phyloP scores from a whole-genome alignment of 208 protist species.

The Crithidia expoeki region DNA sequence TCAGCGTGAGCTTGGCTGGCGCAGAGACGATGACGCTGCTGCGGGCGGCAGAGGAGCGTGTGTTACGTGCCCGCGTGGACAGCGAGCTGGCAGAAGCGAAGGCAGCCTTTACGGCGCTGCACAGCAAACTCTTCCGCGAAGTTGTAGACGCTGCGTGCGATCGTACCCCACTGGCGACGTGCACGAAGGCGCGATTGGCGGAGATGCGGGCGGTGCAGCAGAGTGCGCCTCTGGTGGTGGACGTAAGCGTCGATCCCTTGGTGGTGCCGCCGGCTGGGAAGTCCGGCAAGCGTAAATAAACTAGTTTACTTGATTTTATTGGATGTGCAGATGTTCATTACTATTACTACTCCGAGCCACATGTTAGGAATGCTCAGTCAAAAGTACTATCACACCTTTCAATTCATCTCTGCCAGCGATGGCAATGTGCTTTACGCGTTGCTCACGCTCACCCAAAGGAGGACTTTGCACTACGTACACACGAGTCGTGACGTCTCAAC shows the following conservation, averaged over 20 bases:
- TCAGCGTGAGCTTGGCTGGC: constrained; percentile 9
- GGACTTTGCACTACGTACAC: not conserved
- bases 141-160: constrained; percentile 56
- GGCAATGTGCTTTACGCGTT: too few species aligned
- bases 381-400: too few species aligned
- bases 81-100: constrained; percentile 15
- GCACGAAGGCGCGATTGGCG: constrained; percentile 40
- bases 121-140: constrained; percentile 25
- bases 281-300: constrained; percentile 28
- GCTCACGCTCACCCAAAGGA: not conserved
- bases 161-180: constrained; percentile 61
- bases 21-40: constrained; percentile 9
- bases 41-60: constrained; percentile 13
- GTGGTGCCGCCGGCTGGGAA: constrained; percentile 40
- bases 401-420: too few species aligned
- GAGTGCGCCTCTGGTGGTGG: constrained; percentile 55
- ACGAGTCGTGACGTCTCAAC: too few species aligned
- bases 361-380: too few species aligned
- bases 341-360: too few species aligned
- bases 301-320: not conserved
- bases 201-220: constrained; percentile 61
- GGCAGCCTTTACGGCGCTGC: not conserved
- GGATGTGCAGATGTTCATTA: too few species aligned
- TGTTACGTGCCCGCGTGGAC: constrained; percentile 6
- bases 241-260: constrained; percentile 49